These are phyloP conservation scores for Phytophthora pinifolia DNA, from an alignment of 352 stramenopile species.

Conservation along the genomic window DNA sequence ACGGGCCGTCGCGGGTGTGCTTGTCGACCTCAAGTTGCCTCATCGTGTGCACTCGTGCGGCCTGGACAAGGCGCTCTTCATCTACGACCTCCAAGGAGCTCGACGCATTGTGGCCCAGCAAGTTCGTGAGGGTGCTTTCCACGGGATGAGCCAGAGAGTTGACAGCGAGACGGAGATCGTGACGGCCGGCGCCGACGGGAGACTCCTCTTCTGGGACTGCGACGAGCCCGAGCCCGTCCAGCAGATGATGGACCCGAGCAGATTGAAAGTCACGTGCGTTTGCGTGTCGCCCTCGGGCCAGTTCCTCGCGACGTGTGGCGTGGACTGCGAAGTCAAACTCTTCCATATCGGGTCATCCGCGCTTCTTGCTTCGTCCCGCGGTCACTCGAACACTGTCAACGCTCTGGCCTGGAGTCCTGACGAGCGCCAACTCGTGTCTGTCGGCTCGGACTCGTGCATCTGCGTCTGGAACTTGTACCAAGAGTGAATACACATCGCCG, in stretches of 20 bases:
- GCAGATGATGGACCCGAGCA: constrained; percentile 43
- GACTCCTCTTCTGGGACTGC: constrained; percentile 91
- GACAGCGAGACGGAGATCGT: constrained; percentile 92
- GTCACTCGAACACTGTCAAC: constrained; percentile 77
- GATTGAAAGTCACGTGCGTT: constrained; percentile 42
- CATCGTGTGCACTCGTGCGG: constrained; percentile 89
- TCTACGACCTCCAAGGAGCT: constrained; percentile 90
- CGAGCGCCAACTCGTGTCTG: constrained; percentile 90
- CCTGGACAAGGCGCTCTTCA: constrained; percentile 87
- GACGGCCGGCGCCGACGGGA: constrained; percentile 77
- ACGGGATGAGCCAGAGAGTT: constrained; percentile 81
- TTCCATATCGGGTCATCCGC: constrained; percentile 46
- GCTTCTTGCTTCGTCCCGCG: constrained; percentile 51
- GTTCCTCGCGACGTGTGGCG: constrained; percentile 77
- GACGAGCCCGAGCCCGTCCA: constrained; percentile 83
- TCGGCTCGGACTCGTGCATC: constrained; percentile 88
- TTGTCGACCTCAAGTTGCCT: constrained; percentile 74
- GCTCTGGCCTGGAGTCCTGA: constrained; percentile 87
- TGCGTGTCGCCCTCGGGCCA: constrained; percentile 64
- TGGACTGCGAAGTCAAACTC: constrained; percentile 87
- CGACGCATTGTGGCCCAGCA: constrained; percentile 81
- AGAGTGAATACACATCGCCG: constrained; percentile 9
- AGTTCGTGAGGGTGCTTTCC: constrained; percentile 76
- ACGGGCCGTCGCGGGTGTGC: constrained; percentile 71
- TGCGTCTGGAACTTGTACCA: constrained; percentile 92